Conservation (phyloP, 2,329 filamentous ascomycete genomes). For the Pyrenochaeta sp. region DNA sequence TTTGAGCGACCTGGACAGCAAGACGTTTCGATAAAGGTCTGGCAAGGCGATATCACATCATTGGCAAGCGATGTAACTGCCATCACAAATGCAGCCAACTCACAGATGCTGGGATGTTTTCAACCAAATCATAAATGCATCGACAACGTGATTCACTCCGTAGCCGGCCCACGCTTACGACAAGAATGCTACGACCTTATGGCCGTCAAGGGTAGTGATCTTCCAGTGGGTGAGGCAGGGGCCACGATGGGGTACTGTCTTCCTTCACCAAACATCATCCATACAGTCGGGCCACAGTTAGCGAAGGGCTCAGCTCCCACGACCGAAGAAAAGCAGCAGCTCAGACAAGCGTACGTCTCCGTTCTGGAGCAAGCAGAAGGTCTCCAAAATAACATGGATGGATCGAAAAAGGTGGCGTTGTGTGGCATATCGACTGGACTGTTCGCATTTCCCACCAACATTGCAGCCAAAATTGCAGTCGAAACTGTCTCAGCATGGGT, state of each 20-base stretch:
- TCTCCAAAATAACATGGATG: conserved; percentile 25
- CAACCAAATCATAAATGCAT: conserved; percentile 45
- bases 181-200: conserved; percentile 39
- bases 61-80: conserved; percentile 38
- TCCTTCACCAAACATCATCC: conserved; percentile 39
- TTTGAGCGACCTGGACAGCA: not conserved
- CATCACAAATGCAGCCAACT: conserved; percentile 48
- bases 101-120: conserved; percentile 47
- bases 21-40: conserved; percentile 29
- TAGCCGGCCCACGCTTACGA: conserved; percentile 41
- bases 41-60: conserved; percentile 47
- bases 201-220: conserved; percentile 21
- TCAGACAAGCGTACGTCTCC: conserved; percentile 40
- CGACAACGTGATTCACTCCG: conserved; percentile 47
- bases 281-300: conserved; percentile 47
- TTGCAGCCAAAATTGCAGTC: conserved; percentile 40
- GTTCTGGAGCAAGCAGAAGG: conserved; percentile 38
- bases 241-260: conserved; percentile 38
- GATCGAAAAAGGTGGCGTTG: conserved; percentile 39
- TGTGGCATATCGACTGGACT: conserved; percentile 48
- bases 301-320: conserved; percentile 22
- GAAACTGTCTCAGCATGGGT: conserved; percentile 37
- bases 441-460: conserved; percentile 42
- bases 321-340: conserved; percentile 24
- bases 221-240: conserved; percentile 36